Base-by-base conservation (phyloP, 2,329 filamentous ascomycete genomes). In the Ophiobolus disseminans region DNA sequence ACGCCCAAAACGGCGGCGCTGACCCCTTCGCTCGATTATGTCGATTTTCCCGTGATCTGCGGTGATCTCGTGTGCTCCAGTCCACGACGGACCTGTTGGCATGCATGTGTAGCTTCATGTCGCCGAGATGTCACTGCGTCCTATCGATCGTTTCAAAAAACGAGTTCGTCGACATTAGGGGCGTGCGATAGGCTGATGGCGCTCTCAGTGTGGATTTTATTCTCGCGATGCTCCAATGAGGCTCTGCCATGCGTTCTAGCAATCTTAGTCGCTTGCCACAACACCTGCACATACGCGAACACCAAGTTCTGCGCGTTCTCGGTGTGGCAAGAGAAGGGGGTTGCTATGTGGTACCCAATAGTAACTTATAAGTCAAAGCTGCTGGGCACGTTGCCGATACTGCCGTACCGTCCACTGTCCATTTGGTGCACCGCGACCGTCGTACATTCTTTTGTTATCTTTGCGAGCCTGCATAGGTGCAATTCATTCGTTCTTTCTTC, bases 141-240 rank as follows among this genome's bases (percentile, higher is more conserved):
- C 10, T n/a, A 25, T 38, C 35, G 6, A 23, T 22, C 20, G 40
- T 37, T 16, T 38, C 42, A 45, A 26, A 19, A 19, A 30, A 32
- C 13, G 25, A 13, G 4, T 9, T 11, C 25, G 32, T 11, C 31
- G 23, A 21, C 11, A 28, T 13, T 21, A n/a, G 25, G 19, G 22
- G 42, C 34, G 13, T 38, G 34, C 32, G 25, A 38, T 38, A 45
- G 34, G 42, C 14, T 28, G 32, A 26, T 17, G 22, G 17, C 38
- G 22, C 19, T 31, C n/a, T 14, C 17, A 45, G 25, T 13, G 17
- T 34, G 14, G 17, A 45, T 45, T 26, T 34, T 23, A n/a, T 45
- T 45, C 32, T 38, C 32, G 42, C 17, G 19, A 28, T 17, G 10
- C 10, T 25, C 42, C 42, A 38, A 45, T 38, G 13, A 23, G 16